Percentiles rank a stretch among this genome's conserved stretches.
These are phyloP conservation scores for Phytopythium cucurbitacearum DNA, from an alignment of 352 stramenopile species.

Conservation along the genomic window DNA sequence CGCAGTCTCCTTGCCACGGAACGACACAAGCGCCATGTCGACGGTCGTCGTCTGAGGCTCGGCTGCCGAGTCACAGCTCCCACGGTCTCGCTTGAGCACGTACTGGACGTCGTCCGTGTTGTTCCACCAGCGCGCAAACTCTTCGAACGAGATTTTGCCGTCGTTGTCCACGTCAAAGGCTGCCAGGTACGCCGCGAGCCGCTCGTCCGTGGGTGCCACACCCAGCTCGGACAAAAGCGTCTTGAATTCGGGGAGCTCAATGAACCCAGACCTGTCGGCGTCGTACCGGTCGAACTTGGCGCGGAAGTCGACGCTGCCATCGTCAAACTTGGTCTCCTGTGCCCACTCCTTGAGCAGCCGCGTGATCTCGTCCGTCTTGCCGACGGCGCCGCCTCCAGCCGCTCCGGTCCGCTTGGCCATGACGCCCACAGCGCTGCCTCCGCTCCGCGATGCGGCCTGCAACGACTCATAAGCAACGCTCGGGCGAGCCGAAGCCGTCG, in stretches of 20 bases:
- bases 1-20: slow-evolving; percentile 52
- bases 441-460: slow-evolving; percentile 5
- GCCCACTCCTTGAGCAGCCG: slow-evolving; percentile 84
- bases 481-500: slow-evolving; percentile 26
- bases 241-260: slow-evolving; percentile 83
- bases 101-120: slow-evolving; percentile 74
- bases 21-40: slow-evolving; percentile 68
- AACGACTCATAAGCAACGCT: slow-evolving; percentile 50
- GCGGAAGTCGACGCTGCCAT: slow-evolving; percentile 64
- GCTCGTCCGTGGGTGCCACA: slow-evolving; percentile 72
- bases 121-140: slow-evolving; percentile 90
- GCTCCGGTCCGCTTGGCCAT: slow-evolving; percentile 15
- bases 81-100: slow-evolving; percentile 71
- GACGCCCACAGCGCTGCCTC: slow-evolving; percentile 16
- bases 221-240: slow-evolving; percentile 85
- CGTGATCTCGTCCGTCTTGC: slow-evolving; percentile 46
- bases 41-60: slow-evolving; percentile 4
- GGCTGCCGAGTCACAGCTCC: slow-evolving; percentile 8
- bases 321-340: slow-evolving; percentile 71
- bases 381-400: background rate
- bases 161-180: slow-evolving; percentile 81
- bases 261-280: slow-evolving; percentile 59
- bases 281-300: slow-evolving; percentile 77
- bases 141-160: slow-evolving; percentile 79
- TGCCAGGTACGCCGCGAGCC: slow-evolving; percentile 76